Conservation (phyloP, 2,329 filamentous ascomycete genomes). For the Hymenoscyphus linearis region DNA sequence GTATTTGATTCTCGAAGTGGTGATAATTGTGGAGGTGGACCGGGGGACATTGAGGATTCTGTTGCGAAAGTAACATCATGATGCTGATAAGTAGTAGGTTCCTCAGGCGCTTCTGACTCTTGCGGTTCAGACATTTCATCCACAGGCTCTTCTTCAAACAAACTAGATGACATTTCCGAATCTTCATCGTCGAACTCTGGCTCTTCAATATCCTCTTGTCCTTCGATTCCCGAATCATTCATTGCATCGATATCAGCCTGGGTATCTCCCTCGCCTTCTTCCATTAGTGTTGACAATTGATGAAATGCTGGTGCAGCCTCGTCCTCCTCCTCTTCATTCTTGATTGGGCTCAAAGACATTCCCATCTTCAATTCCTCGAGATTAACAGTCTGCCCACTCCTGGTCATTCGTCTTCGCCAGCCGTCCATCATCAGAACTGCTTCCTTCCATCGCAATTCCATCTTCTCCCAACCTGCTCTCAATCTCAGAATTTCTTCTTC, state of each 20-base stretch:
- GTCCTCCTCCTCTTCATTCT: slow-evolving; percentile 48
- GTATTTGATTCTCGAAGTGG: slow-evolving; percentile 39
- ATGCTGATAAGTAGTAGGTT: slow-evolving; percentile 24
- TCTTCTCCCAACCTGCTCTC: slow-evolving; percentile 83
- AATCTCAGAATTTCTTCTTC: slow-evolving; percentile 86
- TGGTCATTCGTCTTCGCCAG: slow-evolving; percentile 79
- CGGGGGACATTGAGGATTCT: slow-evolving; percentile 24
- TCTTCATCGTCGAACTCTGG: slow-evolving; percentile 26
- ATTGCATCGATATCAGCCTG: slow-evolving; percentile 33
- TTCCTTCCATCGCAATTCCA: slow-evolving; percentile 87
- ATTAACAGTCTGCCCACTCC: slow-evolving; percentile 64
- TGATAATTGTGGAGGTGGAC: slow-evolving; percentile 33
- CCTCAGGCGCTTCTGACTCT: slow-evolving; percentile 17
- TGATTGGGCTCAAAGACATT: slow-evolving; percentile 56
- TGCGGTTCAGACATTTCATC: slow-evolving; percentile 22
- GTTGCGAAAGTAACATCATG: slow-evolving; percentile 23
- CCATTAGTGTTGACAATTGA: slow-evolving; percentile 27
- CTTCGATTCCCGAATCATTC: slow-evolving; percentile 24
- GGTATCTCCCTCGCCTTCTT: slow-evolving; percentile 30
- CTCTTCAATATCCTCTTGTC: slow-evolving; percentile 24
- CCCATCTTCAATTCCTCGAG: slow-evolving; percentile 64
- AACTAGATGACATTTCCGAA: slow-evolving; percentile 33
- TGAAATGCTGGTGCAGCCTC: slow-evolving; percentile 39
- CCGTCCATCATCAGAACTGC: slow-evolving; percentile 86
- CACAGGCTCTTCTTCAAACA: slow-evolving; percentile 44